Percentiles rank a stretch among this genome's conserved stretches.
phyloP scores from a whole-genome alignment of 352 stramenopile species.

The Plasmopara muralis region DNA sequence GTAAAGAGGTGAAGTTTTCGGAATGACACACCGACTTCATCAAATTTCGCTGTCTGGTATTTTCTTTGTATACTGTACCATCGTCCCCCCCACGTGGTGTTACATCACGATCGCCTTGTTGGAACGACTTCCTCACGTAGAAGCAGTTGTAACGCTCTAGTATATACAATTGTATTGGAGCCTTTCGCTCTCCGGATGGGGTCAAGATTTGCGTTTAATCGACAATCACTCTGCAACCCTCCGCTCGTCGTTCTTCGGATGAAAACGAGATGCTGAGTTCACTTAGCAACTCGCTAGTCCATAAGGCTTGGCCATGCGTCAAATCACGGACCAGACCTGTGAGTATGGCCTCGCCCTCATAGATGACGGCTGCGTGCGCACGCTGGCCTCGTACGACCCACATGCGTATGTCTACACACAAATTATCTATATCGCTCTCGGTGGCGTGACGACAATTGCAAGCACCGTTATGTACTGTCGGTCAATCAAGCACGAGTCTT shows the following conservation, averaged over 20 bases:
- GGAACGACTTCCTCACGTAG: no score
- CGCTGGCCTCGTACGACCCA: constrained; percentile 24
- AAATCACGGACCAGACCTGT: constrained; percentile 27
- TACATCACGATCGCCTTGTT: no score
- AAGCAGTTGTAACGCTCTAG: no score
- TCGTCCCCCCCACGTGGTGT: no score
- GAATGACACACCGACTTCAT: no score
- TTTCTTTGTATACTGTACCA: no score
- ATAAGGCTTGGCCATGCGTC: constrained; percentile 12
- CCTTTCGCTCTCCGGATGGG: neutral
- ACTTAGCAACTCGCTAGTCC: neutral
- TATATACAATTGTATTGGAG: neutral
- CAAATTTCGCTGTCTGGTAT: no score
- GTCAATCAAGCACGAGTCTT: constrained; percentile 21
- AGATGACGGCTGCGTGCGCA: constrained; percentile 21
- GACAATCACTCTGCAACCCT: neutral
- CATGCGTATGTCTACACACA: constrained; percentile 26
- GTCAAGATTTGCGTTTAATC: neutral
- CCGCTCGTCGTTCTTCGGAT: neutral
- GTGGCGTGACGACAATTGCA: constrained; percentile 16
- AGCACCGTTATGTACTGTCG: constrained; percentile 27
- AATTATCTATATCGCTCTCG: constrained; percentile 28
- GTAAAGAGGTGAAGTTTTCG: no score
- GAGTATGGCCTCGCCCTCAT: constrained; percentile 26
- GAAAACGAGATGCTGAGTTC: neutral